Base-by-base conservation (phyloP, 306 rosid species). In the Pterocarpus santalinus region DNA sequence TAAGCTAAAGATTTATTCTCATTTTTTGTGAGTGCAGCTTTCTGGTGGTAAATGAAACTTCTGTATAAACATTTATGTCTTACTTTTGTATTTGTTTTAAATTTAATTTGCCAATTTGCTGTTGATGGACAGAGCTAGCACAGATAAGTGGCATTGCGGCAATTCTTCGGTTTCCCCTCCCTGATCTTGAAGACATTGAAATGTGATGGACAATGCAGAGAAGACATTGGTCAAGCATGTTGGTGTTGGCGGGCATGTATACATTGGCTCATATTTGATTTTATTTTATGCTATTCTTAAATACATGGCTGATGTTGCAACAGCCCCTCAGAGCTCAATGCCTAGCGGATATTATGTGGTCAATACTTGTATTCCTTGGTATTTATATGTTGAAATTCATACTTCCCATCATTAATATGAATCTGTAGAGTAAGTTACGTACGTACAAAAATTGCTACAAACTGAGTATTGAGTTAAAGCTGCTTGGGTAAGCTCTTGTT, bases 121-220 rank as follows among this genome's bases (percentile, higher is more conserved):
- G 41, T 44, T 61, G 68, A 49, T 73, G 86, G 35, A 87, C 99
- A 95, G 99, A 93, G 80, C 87, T 95, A 77, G 93, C 95, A 46
- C 87, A 84, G 81, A 79, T 84, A 84, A 84, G 56, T 79, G 87
- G 46, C 67, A 90, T 95, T 72, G 99, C 99, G 28, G 99, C 99
- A 49, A 84, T 95, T 71, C 97, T 95, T 76, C 97, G 98, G 70
- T 95, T 91, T 77, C 99, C 99, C 61, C 92, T 95, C 70, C 99
- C 99, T 5, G 99, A 93, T 73, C 91, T 95, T 57, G 99, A 95
- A 74, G 99, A 93, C 82, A 83, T 93, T 39, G 99, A 93, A 84
- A 93, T 91, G 99, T 93, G 86, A 87, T 75, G 61, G 28, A 62
- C 51, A 49, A 47, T 35, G 76, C 47, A 36, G 49, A 65, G 47